Percentiles rank a stretch among this genome's conserved stretches.
phyloP scores from a whole-genome alignment of 1,284 basidiomycete species.

The Austroboletus niveus region DNA sequence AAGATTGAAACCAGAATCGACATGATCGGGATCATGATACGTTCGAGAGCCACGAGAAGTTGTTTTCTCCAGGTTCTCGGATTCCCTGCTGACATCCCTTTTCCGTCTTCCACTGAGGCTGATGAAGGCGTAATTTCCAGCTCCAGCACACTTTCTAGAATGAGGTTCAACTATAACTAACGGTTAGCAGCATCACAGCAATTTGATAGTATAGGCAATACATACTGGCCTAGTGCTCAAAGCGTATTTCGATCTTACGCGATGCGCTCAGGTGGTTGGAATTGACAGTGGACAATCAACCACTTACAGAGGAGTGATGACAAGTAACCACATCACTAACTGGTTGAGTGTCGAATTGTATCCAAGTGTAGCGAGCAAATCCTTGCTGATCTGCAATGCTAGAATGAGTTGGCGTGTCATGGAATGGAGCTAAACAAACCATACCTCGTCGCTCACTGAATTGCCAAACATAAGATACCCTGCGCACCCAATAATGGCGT shows the following conservation, averaged over 20 bases:
- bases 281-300: not conserved
- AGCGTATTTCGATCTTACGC: slow-evolving; percentile 78
- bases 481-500: slow-evolving; percentile 77
- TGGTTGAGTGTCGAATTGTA: slow-evolving; percentile 77
- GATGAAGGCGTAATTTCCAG: slow-evolving; percentile 47
- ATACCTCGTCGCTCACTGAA: slow-evolving; percentile 79
- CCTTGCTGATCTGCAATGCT: slow-evolving; percentile 71
- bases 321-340: slow-evolving; percentile 86
- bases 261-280: slow-evolving; percentile 7
- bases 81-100: slow-evolving; percentile 16
- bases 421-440: slow-evolving; percentile 15
- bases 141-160: slow-evolving; percentile 73
- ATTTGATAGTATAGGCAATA: slow-evolving; percentile 9
- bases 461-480: slow-evolving; percentile 94
- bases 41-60: slow-evolving; percentile 54
- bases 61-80: slow-evolving; percentile 35
- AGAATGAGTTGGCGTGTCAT: not conserved
- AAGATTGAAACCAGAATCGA: slow-evolving; percentile 73
- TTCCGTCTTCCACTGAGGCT: slow-evolving; percentile 39
- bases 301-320: slow-evolving; percentile 75
- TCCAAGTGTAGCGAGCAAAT: slow-evolving; percentile 74
- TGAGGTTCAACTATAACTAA: slow-evolving; percentile 65
- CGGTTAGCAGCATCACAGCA: slow-evolving; percentile 4
- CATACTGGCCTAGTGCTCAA: slow-evolving; percentile 80
- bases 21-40: slow-evolving; percentile 56